Conservation (phyloP, 2,329 filamentous ascomycete genomes). For the Rutstroemia sydowiana region DNA sequence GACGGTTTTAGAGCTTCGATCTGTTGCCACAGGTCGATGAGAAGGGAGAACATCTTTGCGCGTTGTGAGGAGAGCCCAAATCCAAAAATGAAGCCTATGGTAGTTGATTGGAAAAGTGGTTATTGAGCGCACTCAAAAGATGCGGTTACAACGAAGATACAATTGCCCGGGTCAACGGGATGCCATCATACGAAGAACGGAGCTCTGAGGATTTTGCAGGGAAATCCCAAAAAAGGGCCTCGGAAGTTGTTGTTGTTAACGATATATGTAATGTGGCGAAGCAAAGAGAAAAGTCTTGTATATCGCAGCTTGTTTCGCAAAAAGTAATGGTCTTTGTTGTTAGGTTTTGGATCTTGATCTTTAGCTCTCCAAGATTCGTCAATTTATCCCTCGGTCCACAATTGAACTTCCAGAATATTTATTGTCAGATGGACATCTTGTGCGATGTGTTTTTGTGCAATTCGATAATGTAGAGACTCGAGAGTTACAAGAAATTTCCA, state of each 20-base stretch:
- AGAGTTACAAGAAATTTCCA: background rate
- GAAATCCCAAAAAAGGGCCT: conserved; percentile 1
- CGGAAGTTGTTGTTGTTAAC: background rate
- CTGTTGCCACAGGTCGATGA: conserved; percentile 32
- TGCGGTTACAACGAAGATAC: background rate
- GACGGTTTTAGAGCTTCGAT: conserved; percentile 46
- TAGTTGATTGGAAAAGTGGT: background rate
- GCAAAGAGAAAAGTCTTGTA: background rate
- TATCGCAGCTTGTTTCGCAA: background rate
- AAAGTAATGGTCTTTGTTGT: background rate
- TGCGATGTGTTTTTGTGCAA: background rate
- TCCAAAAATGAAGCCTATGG: background rate
- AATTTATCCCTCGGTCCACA: background rate
- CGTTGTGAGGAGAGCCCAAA: background rate
- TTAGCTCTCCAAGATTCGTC: too few species aligned
- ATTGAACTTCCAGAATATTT: background rate
- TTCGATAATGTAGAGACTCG: background rate
- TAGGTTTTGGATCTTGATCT: too few species aligned
- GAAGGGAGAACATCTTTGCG: conserved; percentile 21
- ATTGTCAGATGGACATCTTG: background rate
- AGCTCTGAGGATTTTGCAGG: conserved; percentile 5
- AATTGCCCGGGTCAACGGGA: conserved; percentile 1
- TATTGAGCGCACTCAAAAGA: background rate
- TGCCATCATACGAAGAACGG: conserved; percentile 1
- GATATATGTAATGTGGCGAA: conserved; percentile 1